Base-by-base conservation (phyloP, 176 grass and related monocot genomes). In the Areca catechu region DNA sequence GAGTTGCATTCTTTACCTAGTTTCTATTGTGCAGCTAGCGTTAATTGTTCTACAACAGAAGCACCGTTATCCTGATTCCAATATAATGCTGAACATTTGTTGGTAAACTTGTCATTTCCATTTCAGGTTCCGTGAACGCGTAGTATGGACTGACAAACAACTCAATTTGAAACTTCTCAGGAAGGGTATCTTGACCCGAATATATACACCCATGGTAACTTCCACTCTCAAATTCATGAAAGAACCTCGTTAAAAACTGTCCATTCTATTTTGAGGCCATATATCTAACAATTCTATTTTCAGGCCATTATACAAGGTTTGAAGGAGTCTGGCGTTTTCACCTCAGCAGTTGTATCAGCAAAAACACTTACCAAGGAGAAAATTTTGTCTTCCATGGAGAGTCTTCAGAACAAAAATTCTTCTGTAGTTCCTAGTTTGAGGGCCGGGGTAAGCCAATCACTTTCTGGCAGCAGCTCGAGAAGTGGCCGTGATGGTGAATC, bases 191-290 rank as follows among this genome's bases (percentile, higher is more conserved):
- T 69, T 88, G 50, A 85, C 93, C 62, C 93, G 93, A 43, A 85
- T 98, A 72, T 98, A 98, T 78, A 85, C 93, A 23, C 93, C 93
- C 28, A 98, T 88, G 93, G 93, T 91, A 73, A 85, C 67, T 48
- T 69, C 16, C 48, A 20, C n/a, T 58, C 53, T 47, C 22, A 16
- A 48, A 18, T 43, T 56, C 51, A 58, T 50, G 14, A 54, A 43
- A 16, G 1, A 67, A 22, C 6, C 9, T 10, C 2, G 34, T 43
- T 43, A 12, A 43, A 43, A 43, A 3, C 34, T 14, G 9, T 43
- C 34, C 34, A 12, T 14, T 12, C 34, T 12, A 43, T 43, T 16
- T 49, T 20, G 54, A 56, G 9, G 1, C 34, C 34, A 43, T 43
- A 43, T 15, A 27, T 63, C 49, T 9, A 12, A 55, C 30, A 50